Evolutionary conservation across 495 filamentous ascomycete genomes (phyloP).

Genomic region (Cercophora samala): DNA sequence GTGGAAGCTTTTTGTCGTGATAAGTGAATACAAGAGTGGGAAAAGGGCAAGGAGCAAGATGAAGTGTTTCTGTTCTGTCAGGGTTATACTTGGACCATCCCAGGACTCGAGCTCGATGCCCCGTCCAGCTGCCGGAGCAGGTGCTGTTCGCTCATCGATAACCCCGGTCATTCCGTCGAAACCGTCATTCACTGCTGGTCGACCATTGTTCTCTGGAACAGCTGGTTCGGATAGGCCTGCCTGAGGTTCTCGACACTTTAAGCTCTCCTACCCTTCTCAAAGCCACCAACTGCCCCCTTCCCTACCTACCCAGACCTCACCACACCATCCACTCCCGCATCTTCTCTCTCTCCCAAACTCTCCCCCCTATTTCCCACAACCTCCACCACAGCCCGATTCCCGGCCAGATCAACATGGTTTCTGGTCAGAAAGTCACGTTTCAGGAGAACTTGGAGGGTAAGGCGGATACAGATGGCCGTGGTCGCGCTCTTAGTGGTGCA

Average conservation of each 20-base stretch:
- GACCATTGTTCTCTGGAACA: not conserved
- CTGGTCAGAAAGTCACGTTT: constrained; percentile 14
- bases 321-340: not conserved
- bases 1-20: not conserved
- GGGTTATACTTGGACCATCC: not conserved
- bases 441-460: constrained; percentile 2
- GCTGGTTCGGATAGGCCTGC: constrained; percentile 4
- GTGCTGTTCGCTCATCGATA: not conserved
- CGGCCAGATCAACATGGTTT: constrained; percentile 12
- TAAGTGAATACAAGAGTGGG: not conserved
- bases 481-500: not conserved
- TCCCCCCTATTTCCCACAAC: not conserved
- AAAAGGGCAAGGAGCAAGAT: not conserved
- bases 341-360: not conserved
- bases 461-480: not conserved
- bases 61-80: not conserved
- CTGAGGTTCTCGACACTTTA: not conserved
- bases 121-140: not conserved
- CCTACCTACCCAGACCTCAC: not conserved
- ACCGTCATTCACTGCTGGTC: not conserved
- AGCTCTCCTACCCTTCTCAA: not conserved
- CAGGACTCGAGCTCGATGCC: not conserved
- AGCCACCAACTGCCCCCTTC: not conserved
- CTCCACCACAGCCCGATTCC: not conserved
- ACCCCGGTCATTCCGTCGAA: not conserved